Percentiles rank a stretch among this genome's conserved stretches.
phyloP scores from a whole-genome alignment of 2,329 filamentous ascomycete genomes.

The Cylindrodendrum hubeiense region DNA sequence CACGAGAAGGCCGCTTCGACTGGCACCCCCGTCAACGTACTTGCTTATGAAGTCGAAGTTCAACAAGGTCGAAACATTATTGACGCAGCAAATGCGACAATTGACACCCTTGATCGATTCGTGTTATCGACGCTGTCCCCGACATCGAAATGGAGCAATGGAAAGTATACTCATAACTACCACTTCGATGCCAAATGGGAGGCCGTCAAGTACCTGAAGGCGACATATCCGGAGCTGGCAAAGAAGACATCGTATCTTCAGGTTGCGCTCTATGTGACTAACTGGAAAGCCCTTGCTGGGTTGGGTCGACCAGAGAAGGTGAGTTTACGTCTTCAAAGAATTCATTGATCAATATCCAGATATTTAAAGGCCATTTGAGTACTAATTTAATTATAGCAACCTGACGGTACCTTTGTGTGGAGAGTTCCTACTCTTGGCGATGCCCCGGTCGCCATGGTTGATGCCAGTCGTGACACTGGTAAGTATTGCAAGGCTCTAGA shows the following conservation, averaged over 20 bases:
- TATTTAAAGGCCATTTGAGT: background rate
- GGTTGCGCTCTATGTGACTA: background rate
- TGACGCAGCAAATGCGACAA: conserved; percentile 3
- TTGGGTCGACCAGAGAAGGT: background rate
- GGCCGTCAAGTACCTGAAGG: background rate
- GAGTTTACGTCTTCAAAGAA: background rate
- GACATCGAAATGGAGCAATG: conserved; percentile 2
- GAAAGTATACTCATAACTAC: conserved; percentile 1
- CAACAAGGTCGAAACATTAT: conserved; percentile 9
- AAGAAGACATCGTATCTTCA: background rate
- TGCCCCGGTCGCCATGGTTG: conserved; percentile 1
- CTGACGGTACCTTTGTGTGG: conserved; percentile 1
- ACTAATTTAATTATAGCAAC: background rate
- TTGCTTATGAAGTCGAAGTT: background rate
- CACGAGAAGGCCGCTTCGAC: background rate
- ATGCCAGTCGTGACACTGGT: conserved; percentile 1
- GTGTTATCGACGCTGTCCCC: conserved; percentile 11
- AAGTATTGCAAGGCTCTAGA: background rate
- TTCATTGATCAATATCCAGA: background rate
- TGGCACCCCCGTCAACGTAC: background rate
- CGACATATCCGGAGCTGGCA: background rate
- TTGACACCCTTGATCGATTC: conserved; percentile 9
- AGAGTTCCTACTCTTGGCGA: background rate
- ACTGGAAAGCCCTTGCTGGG: background rate
- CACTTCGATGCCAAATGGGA: conserved; percentile 6